Evolutionary conservation across 352 stramenopile species (phyloP).

Genomic region (Pythium sukuiense): DNA sequence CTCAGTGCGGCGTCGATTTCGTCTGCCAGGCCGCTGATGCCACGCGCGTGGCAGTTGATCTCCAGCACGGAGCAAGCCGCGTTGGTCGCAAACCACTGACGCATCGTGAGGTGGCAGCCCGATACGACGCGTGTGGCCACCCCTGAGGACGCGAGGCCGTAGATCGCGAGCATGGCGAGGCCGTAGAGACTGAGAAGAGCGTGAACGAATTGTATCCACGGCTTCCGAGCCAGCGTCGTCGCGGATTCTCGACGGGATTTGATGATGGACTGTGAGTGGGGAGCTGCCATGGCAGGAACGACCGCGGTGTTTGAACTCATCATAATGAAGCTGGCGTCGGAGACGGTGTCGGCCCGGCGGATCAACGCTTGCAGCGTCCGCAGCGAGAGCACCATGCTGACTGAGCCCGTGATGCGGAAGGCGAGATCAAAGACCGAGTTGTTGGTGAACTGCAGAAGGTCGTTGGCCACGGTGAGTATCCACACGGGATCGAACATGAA

Average conservation of each 20-base stretch:
- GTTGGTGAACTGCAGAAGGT: constrained; percentile 13
- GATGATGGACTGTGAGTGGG: no score
- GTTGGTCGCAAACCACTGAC: neutral
- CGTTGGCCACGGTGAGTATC: constrained; percentile 7
- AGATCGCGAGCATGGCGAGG: neutral
- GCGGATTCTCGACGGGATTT: neutral
- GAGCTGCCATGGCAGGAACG: neutral
- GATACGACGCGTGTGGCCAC: neutral
- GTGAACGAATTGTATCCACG: neutral
- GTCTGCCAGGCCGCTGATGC: neutral
- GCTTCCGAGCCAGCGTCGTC: neutral
- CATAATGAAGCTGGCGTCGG: neutral
- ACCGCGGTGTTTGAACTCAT: neutral
- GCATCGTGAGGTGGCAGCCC: constrained; percentile 7
- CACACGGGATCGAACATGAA: constrained; percentile 8
- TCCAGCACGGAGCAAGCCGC: constrained; percentile 7
- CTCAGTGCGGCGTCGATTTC: neutral
- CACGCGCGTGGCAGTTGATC: constrained; percentile 9
- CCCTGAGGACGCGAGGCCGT: neutral
- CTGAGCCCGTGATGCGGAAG: neutral
- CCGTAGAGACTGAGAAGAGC: neutral
- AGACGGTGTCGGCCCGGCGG: neutral
- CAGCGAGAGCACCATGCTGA: constrained; percentile 16
- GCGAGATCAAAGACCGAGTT: constrained; percentile 14
- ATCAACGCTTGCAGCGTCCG: constrained; percentile 10